Evolutionary conservation across 2,329 filamentous ascomycete genomes (phyloP).

Genomic region (Cladosporium sphaerospermum): DNA sequence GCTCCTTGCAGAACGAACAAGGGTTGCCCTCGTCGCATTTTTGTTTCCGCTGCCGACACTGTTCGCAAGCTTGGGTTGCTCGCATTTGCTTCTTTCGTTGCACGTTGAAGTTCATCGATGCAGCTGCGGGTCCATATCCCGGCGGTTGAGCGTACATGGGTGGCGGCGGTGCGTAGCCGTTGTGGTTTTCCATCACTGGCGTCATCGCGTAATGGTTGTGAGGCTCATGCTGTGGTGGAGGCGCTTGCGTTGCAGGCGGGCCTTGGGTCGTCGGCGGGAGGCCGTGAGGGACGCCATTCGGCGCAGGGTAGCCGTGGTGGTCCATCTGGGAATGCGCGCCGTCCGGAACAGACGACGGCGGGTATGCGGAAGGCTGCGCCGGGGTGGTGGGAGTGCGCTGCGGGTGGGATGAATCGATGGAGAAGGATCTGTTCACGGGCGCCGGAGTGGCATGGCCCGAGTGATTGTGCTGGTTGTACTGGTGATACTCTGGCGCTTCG

Average conservation of each 20-base stretch:
- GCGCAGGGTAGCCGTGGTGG: conserved; percentile 27
- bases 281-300: conserved; percentile 22
- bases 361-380: conserved; percentile 22
- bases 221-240: conserved; percentile 22
- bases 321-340: conserved; percentile 23
- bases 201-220: conserved; percentile 22
- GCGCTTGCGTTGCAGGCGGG: conserved; percentile 11
- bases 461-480: conserved; percentile 25
- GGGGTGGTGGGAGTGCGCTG: conserved; percentile 31
- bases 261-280: conserved; percentile 5
- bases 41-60: conserved; percentile 78
- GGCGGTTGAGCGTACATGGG: conserved; percentile 21
- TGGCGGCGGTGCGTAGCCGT: conserved; percentile 21
- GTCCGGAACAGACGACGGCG: conserved; percentile 19
- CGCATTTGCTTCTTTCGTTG: conserved; percentile 32
- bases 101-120: conserved; percentile 19
- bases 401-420: conserved; percentile 28
- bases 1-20: conserved; percentile 81
- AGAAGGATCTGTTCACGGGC: conserved; percentile 28
- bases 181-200: conserved; percentile 25
- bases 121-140: conserved; percentile 22
- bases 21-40: conserved; percentile 86
- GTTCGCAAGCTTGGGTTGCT: conserved; percentile 71
- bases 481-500: conserved; percentile 25
- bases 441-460: conserved; percentile 32